Base-by-base conservation (phyloP, 352 stramenopile genomes). In the Globisporangium barbulae region DNA sequence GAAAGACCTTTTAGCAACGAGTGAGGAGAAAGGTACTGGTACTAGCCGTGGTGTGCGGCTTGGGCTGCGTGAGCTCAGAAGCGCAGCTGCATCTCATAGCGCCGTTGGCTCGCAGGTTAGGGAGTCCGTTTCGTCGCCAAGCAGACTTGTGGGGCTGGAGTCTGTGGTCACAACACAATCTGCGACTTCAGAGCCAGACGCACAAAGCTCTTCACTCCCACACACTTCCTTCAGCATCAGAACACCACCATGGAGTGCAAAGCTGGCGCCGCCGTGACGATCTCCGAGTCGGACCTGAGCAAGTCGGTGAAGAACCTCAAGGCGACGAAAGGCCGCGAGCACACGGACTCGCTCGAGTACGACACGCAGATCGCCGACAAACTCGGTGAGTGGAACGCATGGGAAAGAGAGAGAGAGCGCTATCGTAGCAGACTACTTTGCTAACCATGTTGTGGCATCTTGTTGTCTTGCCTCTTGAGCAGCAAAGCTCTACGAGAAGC, bases 261-360 rank as follows among this genome's bases (percentile, higher is more conserved):
- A 64, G 69, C 69, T 63, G 48, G 53, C 17, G 30, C 35, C 25
- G 19, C 22, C 35, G 56, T 67, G 15, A n/a, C 56, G 0, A 70
- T 90, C 41, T 88, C 76, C 21, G 77, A 85, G 50, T 76, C 75
- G 47, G 84, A 88, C 28, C 67, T 93, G 42, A 75, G 61, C 64
- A 84, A 88, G 66, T 79, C 72, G 1, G 88, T 76, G 62, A 89
- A 90, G 65, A 70, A 68, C 31, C 68, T 91, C 21, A 85, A 86
- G 61, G 70, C 75, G 21, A 81, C 80, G 42, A 93, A 91, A 63
- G 72, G 76, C 52, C 70, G 77, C 47, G 80, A 89, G 61, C 80
- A 90, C 69, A 73, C 75, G 19, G 81, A 91, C 67, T 89, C 82
- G 21, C 78, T 93, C 60, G 81, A 90, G 54, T 91, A 76, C 63